These are phyloP conservation scores for Purpureocillium takamizusanense DNA, from an alignment of 2,329 filamentous ascomycete species.

Conservation along the genomic window DNA sequence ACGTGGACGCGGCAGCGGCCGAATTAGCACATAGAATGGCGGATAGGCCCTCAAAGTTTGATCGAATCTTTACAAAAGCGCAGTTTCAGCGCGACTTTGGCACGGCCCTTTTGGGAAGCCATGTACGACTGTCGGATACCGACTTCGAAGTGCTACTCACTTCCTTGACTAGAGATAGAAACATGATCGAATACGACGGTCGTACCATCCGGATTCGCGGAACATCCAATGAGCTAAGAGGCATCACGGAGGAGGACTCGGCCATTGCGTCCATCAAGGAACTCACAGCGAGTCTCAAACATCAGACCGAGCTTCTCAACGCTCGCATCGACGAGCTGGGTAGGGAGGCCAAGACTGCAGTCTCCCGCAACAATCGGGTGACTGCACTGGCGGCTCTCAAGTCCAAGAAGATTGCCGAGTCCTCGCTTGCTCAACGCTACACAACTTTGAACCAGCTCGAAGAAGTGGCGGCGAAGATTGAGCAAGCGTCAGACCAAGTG, in stretches of 20 bases:
- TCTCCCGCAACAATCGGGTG: conserved; percentile 63
- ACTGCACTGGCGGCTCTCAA: conserved; percentile 71
- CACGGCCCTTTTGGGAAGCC: conserved; percentile 36
- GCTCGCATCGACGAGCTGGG: conserved; percentile 58
- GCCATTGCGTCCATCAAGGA: conserved; percentile 79
- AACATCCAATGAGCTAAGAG: conserved; percentile 31
- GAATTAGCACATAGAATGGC: conserved; percentile 37
- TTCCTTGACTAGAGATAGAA: conserved; percentile 61
- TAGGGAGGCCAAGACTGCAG: conserved; percentile 57
- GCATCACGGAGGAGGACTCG: conserved; percentile 67
- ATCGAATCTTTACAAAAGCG: conserved; percentile 58
- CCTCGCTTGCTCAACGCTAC: conserved; percentile 60
- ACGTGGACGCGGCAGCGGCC: conserved; percentile 50
- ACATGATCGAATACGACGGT: conserved; percentile 48
- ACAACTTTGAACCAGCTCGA: conserved; percentile 74
- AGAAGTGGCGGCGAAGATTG: conserved; percentile 71
- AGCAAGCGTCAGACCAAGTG: conserved; percentile 78
- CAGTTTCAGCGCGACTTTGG: conserved; percentile 55
- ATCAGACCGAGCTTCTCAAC: conserved; percentile 60
- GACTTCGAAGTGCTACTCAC: conserved; percentile 64
- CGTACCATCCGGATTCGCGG: conserved; percentile 66
- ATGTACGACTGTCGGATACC: conserved; percentile 41
- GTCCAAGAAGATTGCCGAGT: conserved; percentile 74
- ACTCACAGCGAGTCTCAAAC: conserved; percentile 64
- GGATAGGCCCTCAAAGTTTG: conserved; percentile 42